Conservation (phyloP, 2,329 filamentous ascomycete genomes). For the Cladophialophora exuberans region DNA sequence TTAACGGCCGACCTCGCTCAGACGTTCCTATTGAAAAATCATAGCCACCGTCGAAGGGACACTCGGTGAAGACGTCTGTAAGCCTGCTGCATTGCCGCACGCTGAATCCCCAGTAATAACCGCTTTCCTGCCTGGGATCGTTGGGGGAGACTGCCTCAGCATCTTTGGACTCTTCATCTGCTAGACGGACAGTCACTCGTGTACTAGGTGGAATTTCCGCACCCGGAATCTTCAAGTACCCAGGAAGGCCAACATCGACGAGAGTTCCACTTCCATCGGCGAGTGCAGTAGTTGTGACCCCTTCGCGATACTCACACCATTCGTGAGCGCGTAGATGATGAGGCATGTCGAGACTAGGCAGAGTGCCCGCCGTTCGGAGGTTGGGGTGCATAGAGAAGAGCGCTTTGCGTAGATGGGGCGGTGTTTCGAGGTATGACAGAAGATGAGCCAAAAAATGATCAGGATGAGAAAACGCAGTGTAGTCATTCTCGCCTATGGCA, state of each 20-base stretch:
- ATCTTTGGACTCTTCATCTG: constrained; percentile 39
- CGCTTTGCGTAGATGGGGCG: constrained; percentile 75
- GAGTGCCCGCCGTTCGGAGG: constrained; percentile 69
- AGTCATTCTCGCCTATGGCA: constrained; percentile 47
- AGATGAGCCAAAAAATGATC: constrained; percentile 80
- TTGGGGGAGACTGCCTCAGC: constrained; percentile 69
- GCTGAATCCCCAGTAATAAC: constrained; percentile 85
- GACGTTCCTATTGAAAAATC: constrained; percentile 83
- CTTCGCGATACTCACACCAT: constrained; percentile 79
- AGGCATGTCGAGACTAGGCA: constrained; percentile 82
- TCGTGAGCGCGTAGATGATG: constrained; percentile 78
- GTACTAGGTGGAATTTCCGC: constrained; percentile 68
- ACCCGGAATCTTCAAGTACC: constrained; percentile 57
- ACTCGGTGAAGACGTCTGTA: constrained; percentile 76
- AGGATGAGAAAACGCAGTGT: constrained; percentile 73
- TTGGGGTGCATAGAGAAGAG: constrained; percentile 82
- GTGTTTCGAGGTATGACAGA: constrained; percentile 80
- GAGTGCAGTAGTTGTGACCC: constrained; percentile 61
- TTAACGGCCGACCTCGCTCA: constrained; percentile 66
- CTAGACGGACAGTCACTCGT: constrained; percentile 68
- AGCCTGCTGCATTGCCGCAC: constrained; percentile 69
- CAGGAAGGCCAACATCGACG: constrained; percentile 55
- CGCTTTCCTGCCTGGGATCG: constrained; percentile 71
- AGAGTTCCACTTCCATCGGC: constrained; percentile 57
- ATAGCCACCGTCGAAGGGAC: constrained; percentile 74